Base-by-base conservation (phyloP, 208 protist species). In the Borovskyia barvae region DNA sequence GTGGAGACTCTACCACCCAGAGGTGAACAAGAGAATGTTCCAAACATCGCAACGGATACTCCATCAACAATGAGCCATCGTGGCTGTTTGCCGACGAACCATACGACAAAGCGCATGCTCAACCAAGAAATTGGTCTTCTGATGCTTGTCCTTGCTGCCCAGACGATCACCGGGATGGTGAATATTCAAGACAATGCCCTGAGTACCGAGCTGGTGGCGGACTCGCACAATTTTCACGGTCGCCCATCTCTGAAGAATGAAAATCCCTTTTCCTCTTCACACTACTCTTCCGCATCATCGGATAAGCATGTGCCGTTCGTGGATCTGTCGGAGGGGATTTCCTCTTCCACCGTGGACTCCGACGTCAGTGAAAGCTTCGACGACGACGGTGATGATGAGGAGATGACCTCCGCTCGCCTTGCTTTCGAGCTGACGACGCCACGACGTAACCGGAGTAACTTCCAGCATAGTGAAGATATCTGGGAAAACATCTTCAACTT, bases 201-300 rank as follows among this genome's bases (percentile, higher is more conserved):
- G 43, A 87, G 80, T 70, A 86, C 77, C n/a, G 84, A 91, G 56
- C 42, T 81, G 59, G 71, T 91, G 37, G 77, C 80, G 0, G 64
- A 72, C 36, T 43, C 62, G 5, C 51, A 70, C 28, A 49, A 45
- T 62, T 82, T 66, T 36, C 57, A 49, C 29, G 47, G 53, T 9
- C 58, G 62, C 14, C 61, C 69, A 24, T 70, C 62, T n/a, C 14
- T 76, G 30, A 49, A 64, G 36, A 54, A 77, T 14, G 60, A 68
- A 9, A 35, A 63, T 12, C 29, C 54, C 36, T 72, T 50, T 42
- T 70, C 59, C 29, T 51, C 49, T 5, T 65, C 58, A 19, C 64
- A 66, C 47, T 71, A 70, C 55, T 62, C 74, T 33, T 75, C 65
- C 14, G 33, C 32, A 32, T 57, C 59, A 30, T 58, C 54, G 2